Percentiles rank a stretch among this genome's conserved stretches.
These are phyloP conservation scores for Gyromitra esculenta DNA, from an alignment of 2,329 filamentous ascomycete genomes.

Conservation along the genomic window DNA sequence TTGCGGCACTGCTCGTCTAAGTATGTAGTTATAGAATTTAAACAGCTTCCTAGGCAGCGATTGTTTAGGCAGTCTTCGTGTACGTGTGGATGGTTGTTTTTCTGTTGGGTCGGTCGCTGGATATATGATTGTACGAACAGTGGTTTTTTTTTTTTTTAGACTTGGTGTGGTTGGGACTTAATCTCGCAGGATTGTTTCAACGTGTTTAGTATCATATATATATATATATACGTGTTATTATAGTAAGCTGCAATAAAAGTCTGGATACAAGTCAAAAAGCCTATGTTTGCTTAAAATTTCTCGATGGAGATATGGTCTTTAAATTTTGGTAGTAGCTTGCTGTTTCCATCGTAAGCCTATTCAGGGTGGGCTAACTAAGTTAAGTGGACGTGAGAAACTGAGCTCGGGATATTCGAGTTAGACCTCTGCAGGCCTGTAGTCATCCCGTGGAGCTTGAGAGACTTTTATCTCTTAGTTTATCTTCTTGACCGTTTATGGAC, in stretches of 20 bases:
- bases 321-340: too few species aligned
- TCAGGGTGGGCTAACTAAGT: too few species aligned
- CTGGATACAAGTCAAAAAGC: slow-evolving; percentile 15
- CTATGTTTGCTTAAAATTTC: too few species aligned
- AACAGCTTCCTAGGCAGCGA: background rate
- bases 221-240: background rate
- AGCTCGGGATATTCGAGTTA: too few species aligned
- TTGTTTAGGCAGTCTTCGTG: slow-evolving; percentile 7
- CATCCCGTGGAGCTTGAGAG: too few species aligned
- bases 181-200: slow-evolving; percentile 27
- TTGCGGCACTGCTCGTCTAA: slow-evolving; percentile 28
- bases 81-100: background rate
- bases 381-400: too few species aligned
- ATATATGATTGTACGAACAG: background rate
- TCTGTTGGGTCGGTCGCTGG: background rate
- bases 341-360: too few species aligned
- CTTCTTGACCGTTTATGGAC: background rate
- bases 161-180: background rate
- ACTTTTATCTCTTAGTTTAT: too few species aligned
- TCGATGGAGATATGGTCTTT: too few species aligned
- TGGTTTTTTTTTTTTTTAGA: background rate
- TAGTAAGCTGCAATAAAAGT: slow-evolving; percentile 20
- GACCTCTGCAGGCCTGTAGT: background rate
- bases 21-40: too few species aligned
- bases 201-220: slow-evolving; percentile 1